These are phyloP conservation scores for Albatrellus sp. DNA, from an alignment of 1,284 basidiomycete species.

Conservation along the genomic window DNA sequence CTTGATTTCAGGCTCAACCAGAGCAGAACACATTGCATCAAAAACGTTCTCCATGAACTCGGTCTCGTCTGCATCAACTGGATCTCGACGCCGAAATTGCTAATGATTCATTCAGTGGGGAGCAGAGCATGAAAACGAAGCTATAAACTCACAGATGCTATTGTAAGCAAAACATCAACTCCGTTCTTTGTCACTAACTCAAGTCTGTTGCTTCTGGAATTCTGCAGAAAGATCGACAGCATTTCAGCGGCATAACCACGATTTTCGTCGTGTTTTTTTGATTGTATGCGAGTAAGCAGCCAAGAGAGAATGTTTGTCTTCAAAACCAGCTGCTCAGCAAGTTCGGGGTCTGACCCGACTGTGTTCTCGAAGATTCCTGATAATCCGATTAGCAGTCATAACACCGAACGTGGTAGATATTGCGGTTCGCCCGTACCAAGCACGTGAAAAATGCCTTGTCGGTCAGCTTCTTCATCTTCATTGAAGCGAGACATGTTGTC, in stretches of 20 bases:
- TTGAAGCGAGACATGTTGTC: constrained; percentile 80
- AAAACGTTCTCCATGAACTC: constrained; percentile 98
- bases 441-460: constrained; percentile 87
- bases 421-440: constrained; percentile 36
- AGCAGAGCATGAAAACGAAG: not conserved
- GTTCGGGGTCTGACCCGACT: constrained; percentile 69
- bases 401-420: not conserved
- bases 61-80: constrained; percentile 75
- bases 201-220: constrained; percentile 51
- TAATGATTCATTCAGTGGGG: constrained; percentile 19
- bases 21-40: constrained; percentile 75
- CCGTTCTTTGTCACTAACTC: constrained; percentile 62
- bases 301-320: constrained; percentile 72
- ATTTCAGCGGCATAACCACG: constrained; percentile 82
- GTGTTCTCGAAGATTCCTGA: constrained; percentile 91
- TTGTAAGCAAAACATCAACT: constrained; percentile 68
- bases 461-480: constrained; percentile 77
- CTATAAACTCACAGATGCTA: constrained; percentile 49
- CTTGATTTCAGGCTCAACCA: constrained; percentile 70
- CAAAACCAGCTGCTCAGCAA: constrained; percentile 58
- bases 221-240: constrained; percentile 80
- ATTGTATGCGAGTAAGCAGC: constrained; percentile 70
- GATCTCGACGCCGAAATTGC: constrained; percentile 81
- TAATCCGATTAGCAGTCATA: not conserved
- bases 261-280: constrained; percentile 71